Evolutionary conservation across 2,329 filamentous ascomycete genomes (phyloP), one percentile per base, ranked within the genome.

Genomic region (Myriosclerotinia duriaeana): DNA sequence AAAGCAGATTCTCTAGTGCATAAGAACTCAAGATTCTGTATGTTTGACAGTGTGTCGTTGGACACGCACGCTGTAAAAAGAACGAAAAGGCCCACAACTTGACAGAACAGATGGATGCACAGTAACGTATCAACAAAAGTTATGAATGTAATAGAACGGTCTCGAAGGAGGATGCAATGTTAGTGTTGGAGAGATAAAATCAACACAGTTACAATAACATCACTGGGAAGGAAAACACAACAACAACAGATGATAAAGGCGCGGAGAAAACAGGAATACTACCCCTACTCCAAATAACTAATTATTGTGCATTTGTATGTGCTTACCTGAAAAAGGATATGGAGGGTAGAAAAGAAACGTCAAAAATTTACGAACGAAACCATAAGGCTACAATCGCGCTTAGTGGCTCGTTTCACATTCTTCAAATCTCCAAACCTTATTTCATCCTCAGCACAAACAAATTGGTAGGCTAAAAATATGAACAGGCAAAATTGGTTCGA

Each of bases 391-490:
- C 26, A 15, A 46, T 20, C 17, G 11, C 26, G 26, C 42, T 59
- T 34, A 17, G 34, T 42, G 11, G 17, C 34, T 59, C 11, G 1
- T 22, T 46, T 40, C 20, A 59, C 30, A 36, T 59, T 22, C 40
- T 34, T 3, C 55, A 34, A 59, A 17, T 22, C 4, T 34, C 2
- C 55, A 36, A 59, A 59, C 55, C 40, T 59, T 59, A 48, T 59
- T 48, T n/a, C 42, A 48, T 46, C 40, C 55, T 36, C 55, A n/a
- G 14, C 6, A 15, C 42, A 59, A n/a, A 26, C 8, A 22, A 26
- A 56, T 5, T 6, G 12, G 40, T 14, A 34, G 40, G 11, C 40
- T 34, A 26, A 17, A 11, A 44, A 5, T 20, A 58, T 20, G 26
- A n/a, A 7, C n/a, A 26, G 17, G 11, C 1, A 5, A 30, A 34